Evolutionary conservation across 495 filamentous ascomycete species (phyloP).

Genomic region (Podospora pseudocomata): DNA sequence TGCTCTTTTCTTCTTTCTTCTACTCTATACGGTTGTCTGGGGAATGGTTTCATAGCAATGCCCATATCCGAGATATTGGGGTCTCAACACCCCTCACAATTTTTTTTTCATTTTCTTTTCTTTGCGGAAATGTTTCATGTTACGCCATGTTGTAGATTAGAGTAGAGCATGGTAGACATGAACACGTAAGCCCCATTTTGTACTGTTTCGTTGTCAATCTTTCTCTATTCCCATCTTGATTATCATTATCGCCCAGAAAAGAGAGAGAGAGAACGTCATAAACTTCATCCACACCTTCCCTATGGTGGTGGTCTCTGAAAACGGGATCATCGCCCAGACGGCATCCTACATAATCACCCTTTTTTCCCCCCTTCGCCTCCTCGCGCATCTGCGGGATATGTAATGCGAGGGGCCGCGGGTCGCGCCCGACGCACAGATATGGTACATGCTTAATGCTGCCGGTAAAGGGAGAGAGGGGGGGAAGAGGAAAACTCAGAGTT

Average conservation of each 20-base stretch:
- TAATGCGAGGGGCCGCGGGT: neutral
- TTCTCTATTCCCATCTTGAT: neutral
- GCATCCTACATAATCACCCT: neutral
- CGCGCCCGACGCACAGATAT: neutral
- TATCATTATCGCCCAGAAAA: no score
- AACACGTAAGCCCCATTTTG: neutral
- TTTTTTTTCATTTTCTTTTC: neutral
- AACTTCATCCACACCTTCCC: neutral
- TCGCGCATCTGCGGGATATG: neutral
- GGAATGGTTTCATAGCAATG: neutral
- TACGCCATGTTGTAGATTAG: neutral
- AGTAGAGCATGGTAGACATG: neutral
- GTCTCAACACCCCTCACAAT: neutral
- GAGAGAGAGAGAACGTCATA: neutral
- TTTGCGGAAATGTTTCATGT: neutral
- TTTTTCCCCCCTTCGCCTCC: neutral
- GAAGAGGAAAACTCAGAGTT: constrained; percentile 18
- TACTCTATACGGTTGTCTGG: neutral
- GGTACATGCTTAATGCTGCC: constrained; percentile 1
- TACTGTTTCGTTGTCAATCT: neutral
- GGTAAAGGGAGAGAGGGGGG: neutral
- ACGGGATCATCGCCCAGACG: neutral
- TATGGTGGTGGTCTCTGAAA: neutral
- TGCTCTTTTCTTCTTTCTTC: neutral
- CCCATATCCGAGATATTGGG: neutral